phyloP scores from a whole-genome alignment of 257 asterid species.

The Galeopsis tetrahit region DNA sequence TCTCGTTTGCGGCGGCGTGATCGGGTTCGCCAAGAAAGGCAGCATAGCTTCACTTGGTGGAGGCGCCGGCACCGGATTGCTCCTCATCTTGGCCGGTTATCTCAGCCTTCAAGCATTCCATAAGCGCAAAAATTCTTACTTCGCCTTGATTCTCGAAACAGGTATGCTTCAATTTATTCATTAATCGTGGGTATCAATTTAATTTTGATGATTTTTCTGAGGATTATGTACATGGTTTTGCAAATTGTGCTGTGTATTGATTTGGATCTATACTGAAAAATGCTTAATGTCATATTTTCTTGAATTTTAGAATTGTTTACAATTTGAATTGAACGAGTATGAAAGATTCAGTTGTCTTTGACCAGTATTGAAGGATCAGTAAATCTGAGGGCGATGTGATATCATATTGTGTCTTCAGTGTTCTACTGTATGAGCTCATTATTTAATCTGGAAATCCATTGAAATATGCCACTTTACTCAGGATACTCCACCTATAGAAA shows the following conservation, averaged over 20 bases:
- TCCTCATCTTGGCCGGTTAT: constrained; percentile 85
- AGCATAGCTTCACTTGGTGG: constrained; percentile 88
- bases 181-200: background rate
- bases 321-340: background rate
- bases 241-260: background rate
- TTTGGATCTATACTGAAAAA: constrained; percentile 28
- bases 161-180: constrained; percentile 48
- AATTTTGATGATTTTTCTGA: constrained; percentile 22
- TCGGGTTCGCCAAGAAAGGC: constrained; percentile 80
- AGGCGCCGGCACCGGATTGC: constrained; percentile 74
- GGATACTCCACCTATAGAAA: background rate
- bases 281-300: background rate
- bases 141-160: constrained; percentile 75
- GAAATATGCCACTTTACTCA: background rate
- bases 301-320: background rate
- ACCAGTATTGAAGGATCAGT: background rate
- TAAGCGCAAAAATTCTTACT: constrained; percentile 76
- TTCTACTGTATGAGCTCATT: background rate
- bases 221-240: background rate
- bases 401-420: background rate
- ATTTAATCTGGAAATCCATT: background rate
- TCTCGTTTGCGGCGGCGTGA: constrained; percentile 75
- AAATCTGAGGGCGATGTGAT: background rate
- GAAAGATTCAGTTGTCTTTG: background rate
- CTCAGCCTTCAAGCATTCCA: constrained; percentile 90